phyloP scores from a whole-genome alignment of 306 rosid species.

The Urtica urens region DNA sequence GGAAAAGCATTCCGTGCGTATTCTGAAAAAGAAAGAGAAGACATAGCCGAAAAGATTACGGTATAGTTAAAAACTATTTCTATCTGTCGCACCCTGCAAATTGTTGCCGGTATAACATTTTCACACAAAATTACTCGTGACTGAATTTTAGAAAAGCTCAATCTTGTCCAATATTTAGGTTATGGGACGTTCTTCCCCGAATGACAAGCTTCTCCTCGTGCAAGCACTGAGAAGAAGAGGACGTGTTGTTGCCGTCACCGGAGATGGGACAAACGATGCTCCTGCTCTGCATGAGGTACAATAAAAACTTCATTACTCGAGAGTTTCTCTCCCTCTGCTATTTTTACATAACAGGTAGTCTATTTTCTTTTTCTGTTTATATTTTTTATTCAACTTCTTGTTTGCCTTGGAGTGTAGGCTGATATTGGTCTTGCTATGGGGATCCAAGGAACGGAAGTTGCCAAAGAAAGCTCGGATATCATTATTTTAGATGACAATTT shows the following conservation, averaged over 20 bases:
- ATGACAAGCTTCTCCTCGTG: conserved; percentile 85
- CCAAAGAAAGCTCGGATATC: conserved; percentile 88
- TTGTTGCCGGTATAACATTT: background rate
- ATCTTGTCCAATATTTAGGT: conserved; percentile 36
- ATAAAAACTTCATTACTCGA: background rate
- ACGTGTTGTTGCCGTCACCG: conserved; percentile 84
- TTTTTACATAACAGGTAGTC: too few species aligned
- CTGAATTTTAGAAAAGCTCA: background rate
- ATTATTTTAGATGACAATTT: conserved; percentile 90
- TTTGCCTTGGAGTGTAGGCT: conserved; percentile 42
- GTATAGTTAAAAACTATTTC: conserved; percentile 17
- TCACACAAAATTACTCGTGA: background rate
- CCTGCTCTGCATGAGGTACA: conserved; percentile 86
- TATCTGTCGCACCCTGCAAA: background rate
- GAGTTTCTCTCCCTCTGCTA: too few species aligned
- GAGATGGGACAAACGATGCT: conserved; percentile 94
- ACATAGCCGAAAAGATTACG: conserved; percentile 47
- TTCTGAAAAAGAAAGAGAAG: conserved; percentile 38
- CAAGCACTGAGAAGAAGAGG: conserved; percentile 74
- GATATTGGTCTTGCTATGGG: conserved; percentile 95
- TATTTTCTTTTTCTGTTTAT: too few species aligned
- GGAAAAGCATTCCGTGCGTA: conserved; percentile 65
- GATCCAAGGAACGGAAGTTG: conserved; percentile 80
- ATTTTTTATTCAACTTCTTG: conserved; percentile 5
- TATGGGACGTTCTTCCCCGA: conserved; percentile 92